Conservation (phyloP, 164 flowering plant species). For the Cinnamomum chago region DNA sequence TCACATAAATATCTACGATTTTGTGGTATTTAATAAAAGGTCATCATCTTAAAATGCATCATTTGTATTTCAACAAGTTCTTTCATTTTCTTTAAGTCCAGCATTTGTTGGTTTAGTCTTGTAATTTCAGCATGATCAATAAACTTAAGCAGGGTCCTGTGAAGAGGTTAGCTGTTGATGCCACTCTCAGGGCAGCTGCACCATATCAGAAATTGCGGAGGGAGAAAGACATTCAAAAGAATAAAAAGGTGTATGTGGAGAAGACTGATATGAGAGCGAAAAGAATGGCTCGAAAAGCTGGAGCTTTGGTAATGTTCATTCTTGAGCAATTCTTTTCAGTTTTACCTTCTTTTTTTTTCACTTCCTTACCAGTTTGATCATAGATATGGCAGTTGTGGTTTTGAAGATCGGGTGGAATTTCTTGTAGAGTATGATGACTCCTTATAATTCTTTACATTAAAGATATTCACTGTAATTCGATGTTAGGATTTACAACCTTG, state of each 20-base stretch:
- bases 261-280: slow-evolving; percentile 97
- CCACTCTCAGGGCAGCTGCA: slow-evolving; percentile 98
- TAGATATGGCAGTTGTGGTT: not conserved
- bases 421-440: no score
- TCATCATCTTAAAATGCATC: not conserved
- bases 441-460: no score
- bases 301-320: slow-evolving; percentile 73
- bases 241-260: slow-evolving; percentile 80
- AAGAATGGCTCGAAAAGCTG: slow-evolving; percentile 98
- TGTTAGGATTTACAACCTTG: no score
- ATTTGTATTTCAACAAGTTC: not conserved
- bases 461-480: no score
- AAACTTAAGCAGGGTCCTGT: slow-evolving; percentile 73
- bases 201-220: slow-evolving; percentile 91
- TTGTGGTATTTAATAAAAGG: not conserved
- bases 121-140: slow-evolving; percentile 5
- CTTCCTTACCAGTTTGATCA: not conserved
- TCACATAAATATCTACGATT: no score
- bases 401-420: no score
- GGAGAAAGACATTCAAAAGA: slow-evolving; percentile 55
- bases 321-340: not conserved
- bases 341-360: not conserved
- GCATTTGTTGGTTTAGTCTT: not conserved
- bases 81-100: not conserved
- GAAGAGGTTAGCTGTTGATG: slow-evolving; percentile 95